These are phyloP conservation scores for Alternaria atra DNA, from an alignment of 2,329 filamentous ascomycete genomes.

Conservation along the genomic window DNA sequence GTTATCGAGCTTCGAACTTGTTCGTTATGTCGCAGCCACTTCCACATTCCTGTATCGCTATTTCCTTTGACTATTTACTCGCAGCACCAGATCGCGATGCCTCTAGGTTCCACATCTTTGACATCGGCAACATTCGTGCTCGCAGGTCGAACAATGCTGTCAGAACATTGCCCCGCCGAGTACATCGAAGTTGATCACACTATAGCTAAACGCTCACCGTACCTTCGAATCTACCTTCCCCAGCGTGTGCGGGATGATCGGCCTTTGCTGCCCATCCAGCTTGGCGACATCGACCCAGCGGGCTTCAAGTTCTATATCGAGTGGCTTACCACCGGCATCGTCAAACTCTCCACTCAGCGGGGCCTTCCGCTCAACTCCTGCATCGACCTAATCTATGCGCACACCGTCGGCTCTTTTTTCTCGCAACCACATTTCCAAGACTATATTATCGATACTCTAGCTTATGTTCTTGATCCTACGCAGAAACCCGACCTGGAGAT, in stretches of 20 bases:
- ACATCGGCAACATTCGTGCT: constrained; percentile 18
- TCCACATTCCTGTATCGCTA: neutral
- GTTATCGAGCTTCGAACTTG: neutral
- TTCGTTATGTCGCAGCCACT: neutral
- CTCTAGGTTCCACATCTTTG: neutral
- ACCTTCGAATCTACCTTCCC: constrained; percentile 14
- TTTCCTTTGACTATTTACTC: neutral
- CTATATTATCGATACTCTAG: constrained; percentile 20
- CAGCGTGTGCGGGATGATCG: neutral
- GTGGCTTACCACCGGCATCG: constrained; percentile 13
- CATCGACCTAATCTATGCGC: constrained; percentile 27
- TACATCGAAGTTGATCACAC: constrained; percentile 7
- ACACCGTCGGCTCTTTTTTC: constrained; percentile 24
- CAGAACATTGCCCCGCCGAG: constrained; percentile 15
- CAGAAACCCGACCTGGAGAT: constrained; percentile 19
- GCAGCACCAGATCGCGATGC: neutral
- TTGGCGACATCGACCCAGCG: constrained; percentile 17
- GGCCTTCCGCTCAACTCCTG: constrained; percentile 12
- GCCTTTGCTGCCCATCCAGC: neutral
- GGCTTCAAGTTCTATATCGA: constrained; percentile 25
- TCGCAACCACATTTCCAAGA: constrained; percentile 23
- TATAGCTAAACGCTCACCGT: constrained; percentile 13
- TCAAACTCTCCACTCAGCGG: neutral
- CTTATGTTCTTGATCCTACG: neutral
- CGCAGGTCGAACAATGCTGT: constrained; percentile 14